Percentiles rank a stretch among this genome's conserved stretches.
These are phyloP conservation scores for Eucalyptus decipiens DNA, from an alignment of 345 rosid genomes.

Conservation along the genomic window DNA sequence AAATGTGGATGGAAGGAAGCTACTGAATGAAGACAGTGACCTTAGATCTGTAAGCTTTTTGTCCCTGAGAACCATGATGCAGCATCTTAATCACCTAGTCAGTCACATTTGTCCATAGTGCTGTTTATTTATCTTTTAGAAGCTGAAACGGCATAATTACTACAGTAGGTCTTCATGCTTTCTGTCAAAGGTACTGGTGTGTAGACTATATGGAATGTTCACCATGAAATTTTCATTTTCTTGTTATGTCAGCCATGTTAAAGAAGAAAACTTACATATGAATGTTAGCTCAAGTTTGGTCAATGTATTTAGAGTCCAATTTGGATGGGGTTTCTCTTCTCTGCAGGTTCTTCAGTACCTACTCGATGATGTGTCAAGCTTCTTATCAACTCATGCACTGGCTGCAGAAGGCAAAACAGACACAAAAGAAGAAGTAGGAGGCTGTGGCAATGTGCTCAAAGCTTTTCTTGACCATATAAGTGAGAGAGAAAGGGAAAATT, in stretches of 20 bases:
- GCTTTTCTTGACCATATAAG: conserved; percentile 49
- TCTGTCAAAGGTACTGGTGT: neutral
- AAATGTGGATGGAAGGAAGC: conserved; percentile 72
- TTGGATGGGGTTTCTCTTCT: neutral
- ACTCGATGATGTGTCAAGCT: conserved; percentile 76
- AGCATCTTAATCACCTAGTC: neutral
- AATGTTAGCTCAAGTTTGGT: neutral
- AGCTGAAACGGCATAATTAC: neutral
- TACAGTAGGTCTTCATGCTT: neutral
- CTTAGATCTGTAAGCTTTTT: conserved; percentile 74
- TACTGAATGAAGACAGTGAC: conserved; percentile 92
- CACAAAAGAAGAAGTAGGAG: conserved; percentile 25
- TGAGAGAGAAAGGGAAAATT: conserved; percentile 69
- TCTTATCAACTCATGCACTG: conserved; percentile 37
- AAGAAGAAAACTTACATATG: neutral
- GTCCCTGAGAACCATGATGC: neutral
- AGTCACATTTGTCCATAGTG: neutral
- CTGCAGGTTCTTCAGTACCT: conserved; percentile 82
- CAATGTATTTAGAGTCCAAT: neutral
- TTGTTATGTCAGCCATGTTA: neutral
- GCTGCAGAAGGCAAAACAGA: conserved; percentile 19
- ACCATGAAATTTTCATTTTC: neutral
- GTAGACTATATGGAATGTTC: neutral
- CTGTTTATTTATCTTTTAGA: neutral
- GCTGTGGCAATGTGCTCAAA: conserved; percentile 39